Conservation (phyloP, 371 early-diverging fungal species). For the Actinomortierella wolfii region DNA sequence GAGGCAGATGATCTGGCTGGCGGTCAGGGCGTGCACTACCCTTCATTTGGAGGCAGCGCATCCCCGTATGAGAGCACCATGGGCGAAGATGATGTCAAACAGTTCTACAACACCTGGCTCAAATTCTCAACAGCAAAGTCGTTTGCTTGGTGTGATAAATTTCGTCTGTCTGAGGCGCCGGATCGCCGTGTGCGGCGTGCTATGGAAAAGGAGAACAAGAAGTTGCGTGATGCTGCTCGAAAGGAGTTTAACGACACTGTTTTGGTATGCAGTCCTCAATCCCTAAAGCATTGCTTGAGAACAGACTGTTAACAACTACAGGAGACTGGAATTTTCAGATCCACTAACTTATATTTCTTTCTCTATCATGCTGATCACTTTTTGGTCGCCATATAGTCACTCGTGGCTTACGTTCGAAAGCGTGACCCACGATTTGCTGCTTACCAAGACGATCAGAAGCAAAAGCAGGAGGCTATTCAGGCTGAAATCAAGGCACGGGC, state of each 20-base stretch:
- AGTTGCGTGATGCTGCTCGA: slow-evolving; percentile 80
- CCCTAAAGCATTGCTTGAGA: too few species aligned
- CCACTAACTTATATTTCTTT: too few species aligned
- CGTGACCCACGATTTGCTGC: slow-evolving; percentile 79
- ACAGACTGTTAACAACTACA: too few species aligned
- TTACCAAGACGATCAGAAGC: slow-evolving; percentile 55
- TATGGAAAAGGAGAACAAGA: slow-evolving; percentile 94
- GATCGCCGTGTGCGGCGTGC: slow-evolving; percentile 79
- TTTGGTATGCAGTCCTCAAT: slow-evolving; percentile 46
- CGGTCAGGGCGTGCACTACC: slow-evolving; percentile 47
- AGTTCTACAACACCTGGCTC: slow-evolving; percentile 80
- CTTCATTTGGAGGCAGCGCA: slow-evolving; percentile 64
- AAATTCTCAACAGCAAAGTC: slow-evolving; percentile 79
- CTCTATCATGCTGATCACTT: not conserved
- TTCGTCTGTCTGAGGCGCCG: slow-evolving; percentile 79
- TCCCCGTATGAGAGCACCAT: slow-evolving; percentile 56
- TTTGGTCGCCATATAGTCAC: slow-evolving; percentile 12
- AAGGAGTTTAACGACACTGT: slow-evolving; percentile 89
- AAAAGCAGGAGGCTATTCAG: slow-evolving; percentile 52
- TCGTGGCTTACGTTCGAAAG: slow-evolving; percentile 67
- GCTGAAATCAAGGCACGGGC: slow-evolving; percentile 58
- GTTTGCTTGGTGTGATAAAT: slow-evolving; percentile 92
- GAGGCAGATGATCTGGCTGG: slow-evolving; percentile 59
- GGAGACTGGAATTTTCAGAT: too few species aligned
- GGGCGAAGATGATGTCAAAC: slow-evolving; percentile 35